Base-by-base conservation (phyloP, 2,329 filamentous ascomycete genomes). In the Biscogniauxia sp. region DNA sequence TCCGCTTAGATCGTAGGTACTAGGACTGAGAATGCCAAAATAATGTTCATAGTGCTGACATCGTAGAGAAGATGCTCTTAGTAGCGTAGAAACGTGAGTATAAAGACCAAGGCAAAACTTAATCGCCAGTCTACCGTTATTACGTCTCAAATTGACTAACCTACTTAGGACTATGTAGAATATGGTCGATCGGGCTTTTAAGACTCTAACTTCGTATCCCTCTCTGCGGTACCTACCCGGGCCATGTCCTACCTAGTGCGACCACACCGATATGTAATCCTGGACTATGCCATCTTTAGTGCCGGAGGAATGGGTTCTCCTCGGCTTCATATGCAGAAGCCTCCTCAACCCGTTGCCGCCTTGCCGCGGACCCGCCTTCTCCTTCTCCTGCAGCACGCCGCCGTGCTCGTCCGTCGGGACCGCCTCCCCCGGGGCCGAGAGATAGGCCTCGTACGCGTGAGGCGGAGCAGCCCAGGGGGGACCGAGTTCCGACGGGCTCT, bases 391-490 rank as follows among this genome's bases (percentile, higher is more conserved):
- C n/a, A 66, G 41, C 19, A 73, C 67, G 20, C 65, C 73, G 17
- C 78, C 78, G 59, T 77, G 73, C 53, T 74, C 69, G 63, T 78
- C 74, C 73, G 92, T 93, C 15, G 78, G 70, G 15, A 93, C 77
- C 9, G 87, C 82, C 64, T 88, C 80, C 1, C 91, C 91, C 0
- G 92, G 92, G 54, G 84, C 81, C 57, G 82, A 82, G 51, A 96
- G 80, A 67, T 94, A 87, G 63, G 86, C 87, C 68, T 87, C 78
- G 74, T 96, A 95, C 26, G 90, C 84, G 62, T 86, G 83, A 0
- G 89, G 83, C 13, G 85, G 84, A 50, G 91, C 76, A 7, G 87
- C 86, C 81, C 85, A 93, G 1, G 92, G 92, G 13, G 92, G 92
- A 0, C 92, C 92, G 9, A 81, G 81, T 9, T 82, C 80, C 11